phyloP scores from a whole-genome alignment of 2,329 filamentous ascomycete species.

The Neurospora sp. region DNA sequence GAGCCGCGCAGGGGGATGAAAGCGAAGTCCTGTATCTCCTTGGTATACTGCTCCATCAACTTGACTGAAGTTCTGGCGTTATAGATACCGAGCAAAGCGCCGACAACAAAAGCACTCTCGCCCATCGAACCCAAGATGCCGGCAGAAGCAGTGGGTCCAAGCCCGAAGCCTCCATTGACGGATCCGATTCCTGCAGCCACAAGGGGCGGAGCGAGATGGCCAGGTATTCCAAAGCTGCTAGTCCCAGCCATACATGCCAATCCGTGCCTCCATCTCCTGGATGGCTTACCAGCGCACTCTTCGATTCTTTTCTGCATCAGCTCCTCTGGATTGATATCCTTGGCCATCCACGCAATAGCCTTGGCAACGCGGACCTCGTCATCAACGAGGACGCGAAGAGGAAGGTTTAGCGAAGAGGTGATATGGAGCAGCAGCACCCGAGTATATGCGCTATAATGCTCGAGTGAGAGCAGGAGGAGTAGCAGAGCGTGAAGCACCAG shows the following conservation, averaged over 20 bases:
- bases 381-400: constrained; percentile 51
- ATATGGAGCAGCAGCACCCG: constrained; percentile 61
- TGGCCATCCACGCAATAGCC: constrained; percentile 65
- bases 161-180: constrained; percentile 65
- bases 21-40: constrained; percentile 80
- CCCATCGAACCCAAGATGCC: constrained; percentile 71
- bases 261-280: constrained; percentile 64
- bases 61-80: constrained; percentile 71
- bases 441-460: constrained; percentile 67
- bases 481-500: constrained; percentile 64
- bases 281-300: constrained; percentile 42
- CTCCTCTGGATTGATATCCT: constrained; percentile 53
- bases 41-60: constrained; percentile 80
- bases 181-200: constrained; percentile 70
- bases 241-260: constrained; percentile 36
- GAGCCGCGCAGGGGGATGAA: constrained; percentile 63
- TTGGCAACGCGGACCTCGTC: constrained; percentile 69
- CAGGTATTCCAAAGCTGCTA: constrained; percentile 60
- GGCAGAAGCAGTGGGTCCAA: constrained; percentile 65
- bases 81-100: constrained; percentile 86
- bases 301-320: constrained; percentile 53
- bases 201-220: constrained; percentile 67
- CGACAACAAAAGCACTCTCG: constrained; percentile 69
- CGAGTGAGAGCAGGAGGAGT: constrained; percentile 62
- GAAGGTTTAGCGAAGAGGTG: constrained; percentile 60